Conservation (phyloP, 257 asterid species). For the Nicotiana paniculata region DNA sequence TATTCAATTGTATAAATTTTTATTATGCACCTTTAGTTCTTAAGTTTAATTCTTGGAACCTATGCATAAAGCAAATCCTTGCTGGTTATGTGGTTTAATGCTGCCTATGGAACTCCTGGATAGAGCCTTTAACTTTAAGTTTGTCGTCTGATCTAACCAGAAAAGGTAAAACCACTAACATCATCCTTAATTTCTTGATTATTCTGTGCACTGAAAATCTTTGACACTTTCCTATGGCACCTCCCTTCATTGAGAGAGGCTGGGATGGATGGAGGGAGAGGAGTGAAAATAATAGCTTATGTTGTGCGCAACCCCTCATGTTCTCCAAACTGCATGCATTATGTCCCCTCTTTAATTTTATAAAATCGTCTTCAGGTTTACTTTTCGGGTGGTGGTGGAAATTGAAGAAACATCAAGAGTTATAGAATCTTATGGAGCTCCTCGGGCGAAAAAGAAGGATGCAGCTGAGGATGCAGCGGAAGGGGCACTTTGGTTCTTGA, state of each 20-base stretch:
- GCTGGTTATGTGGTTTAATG: background rate
- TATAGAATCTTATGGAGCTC: constrained; percentile 60
- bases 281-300: background rate
- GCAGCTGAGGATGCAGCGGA: constrained; percentile 80
- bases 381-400: constrained; percentile 48
- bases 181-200: background rate
- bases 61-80: background rate
- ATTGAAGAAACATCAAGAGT: constrained; percentile 38
- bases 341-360: background rate
- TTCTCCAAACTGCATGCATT: background rate
- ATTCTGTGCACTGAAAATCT: background rate
- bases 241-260: background rate
- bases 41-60: background rate
- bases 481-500: constrained; percentile 72
- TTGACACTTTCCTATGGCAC: background rate
- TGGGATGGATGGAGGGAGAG: background rate
- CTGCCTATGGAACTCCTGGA: background rate
- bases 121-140: background rate
- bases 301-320: background rate
- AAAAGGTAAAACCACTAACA: background rate
- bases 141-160: background rate
- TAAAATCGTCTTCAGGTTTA: constrained; percentile 41
- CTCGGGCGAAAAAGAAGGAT: constrained; percentile 56
- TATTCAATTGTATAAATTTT: background rate
- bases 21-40: background rate